A percentile compares a stretch with the other conserved stretches of the same genome.
phyloP scores from a whole-genome alignment of 2,329 filamentous ascomycete genomes.

The Sporothrix pseudoabietina region DNA sequence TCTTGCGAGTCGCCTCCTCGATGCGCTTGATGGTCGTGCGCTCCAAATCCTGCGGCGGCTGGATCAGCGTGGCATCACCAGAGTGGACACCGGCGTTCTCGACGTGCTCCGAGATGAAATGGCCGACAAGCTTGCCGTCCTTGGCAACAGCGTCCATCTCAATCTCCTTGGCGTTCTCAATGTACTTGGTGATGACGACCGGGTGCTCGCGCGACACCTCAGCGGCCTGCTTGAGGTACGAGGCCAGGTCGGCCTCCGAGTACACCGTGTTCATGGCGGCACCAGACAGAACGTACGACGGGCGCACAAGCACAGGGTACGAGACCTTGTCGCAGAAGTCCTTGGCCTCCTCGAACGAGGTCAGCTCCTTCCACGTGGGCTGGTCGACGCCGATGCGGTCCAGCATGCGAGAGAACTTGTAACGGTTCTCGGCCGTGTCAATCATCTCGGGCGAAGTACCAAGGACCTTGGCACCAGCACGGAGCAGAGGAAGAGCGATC shows the following conservation, averaged over 20 bases:
- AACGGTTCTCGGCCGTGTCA: slow-evolving; percentile 93
- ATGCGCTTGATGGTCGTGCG: slow-evolving; percentile 86
- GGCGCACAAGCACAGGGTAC: slow-evolving; percentile 92
- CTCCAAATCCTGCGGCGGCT: slow-evolving; percentile 91
- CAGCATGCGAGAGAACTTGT: slow-evolving; percentile 98
- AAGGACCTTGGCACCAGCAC: slow-evolving; percentile 86
- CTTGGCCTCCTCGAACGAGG: slow-evolving; percentile 87
- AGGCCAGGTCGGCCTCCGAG: slow-evolving; percentile 87
- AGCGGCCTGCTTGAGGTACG: slow-evolving; percentile 84
- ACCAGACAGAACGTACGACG: slow-evolving; percentile 94
- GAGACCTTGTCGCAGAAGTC: slow-evolving; percentile 84
- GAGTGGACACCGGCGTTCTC: slow-evolving; percentile 99
- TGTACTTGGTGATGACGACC: slow-evolving; percentile 99
- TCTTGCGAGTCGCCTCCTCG: slow-evolving; percentile 93
- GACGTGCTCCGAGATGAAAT: slow-evolving; percentile 98
- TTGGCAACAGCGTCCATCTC: slow-evolving; percentile 98
- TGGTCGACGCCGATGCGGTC: slow-evolving; percentile 94
- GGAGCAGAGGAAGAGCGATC: slow-evolving; percentile 86
- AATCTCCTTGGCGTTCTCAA: slow-evolving; percentile 98
- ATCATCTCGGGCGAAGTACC: slow-evolving; percentile 99
- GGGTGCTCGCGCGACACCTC: slow-evolving; percentile 95
- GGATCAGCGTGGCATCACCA: slow-evolving; percentile 91
- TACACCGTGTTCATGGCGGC: slow-evolving; percentile 99
- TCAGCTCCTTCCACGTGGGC: slow-evolving; percentile 96
- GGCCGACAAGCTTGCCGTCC: slow-evolving; percentile 85